Evolutionary conservation across 495 filamentous ascomycete genomes (phyloP).

Genomic region (Penicillium argentinense): DNA sequence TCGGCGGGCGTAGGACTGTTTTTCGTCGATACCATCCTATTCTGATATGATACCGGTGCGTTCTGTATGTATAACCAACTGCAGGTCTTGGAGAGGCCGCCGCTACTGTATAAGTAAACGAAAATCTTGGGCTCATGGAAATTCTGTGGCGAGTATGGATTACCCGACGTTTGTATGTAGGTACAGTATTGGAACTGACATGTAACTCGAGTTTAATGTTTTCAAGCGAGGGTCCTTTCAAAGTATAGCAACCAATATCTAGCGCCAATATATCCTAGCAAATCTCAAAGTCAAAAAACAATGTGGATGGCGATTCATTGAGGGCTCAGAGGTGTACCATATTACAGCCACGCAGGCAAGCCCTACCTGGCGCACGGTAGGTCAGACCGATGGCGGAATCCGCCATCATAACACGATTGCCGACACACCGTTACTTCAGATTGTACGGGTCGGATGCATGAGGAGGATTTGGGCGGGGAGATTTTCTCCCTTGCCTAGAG

Average conservation of each 20-base stretch:
- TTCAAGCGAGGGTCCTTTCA: not conserved
- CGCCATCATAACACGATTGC: constrained; percentile 1
- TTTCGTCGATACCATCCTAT: constrained; percentile 5
- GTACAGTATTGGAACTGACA: no score
- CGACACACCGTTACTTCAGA: not conserved
- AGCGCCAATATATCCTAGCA: not conserved
- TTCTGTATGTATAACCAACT: constrained; percentile 12
- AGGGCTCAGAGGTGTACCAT: constrained; percentile 1
- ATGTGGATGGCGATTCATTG: constrained; percentile 1
- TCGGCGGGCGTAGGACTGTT: not conserved
- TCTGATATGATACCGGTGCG: constrained; percentile 4
- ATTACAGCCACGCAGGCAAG: not conserved
- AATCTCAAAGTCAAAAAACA: not conserved
- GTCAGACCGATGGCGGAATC: constrained; percentile 6
- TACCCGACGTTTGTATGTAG: no score
- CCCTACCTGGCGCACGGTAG: constrained; percentile 8
- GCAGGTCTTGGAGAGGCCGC: constrained; percentile 9
- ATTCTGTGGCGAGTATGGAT: no score
- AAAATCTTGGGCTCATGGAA: no score
- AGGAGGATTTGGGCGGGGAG: not conserved
- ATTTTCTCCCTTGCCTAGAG: not conserved
- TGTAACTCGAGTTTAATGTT: no score
- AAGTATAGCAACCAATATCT: not conserved
- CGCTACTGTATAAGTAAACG: not conserved
- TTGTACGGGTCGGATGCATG: not conserved